Evolutionary conservation across 2,329 filamentous ascomycete species (phyloP).

Genomic region (Zymoseptoria tritici): DNA sequence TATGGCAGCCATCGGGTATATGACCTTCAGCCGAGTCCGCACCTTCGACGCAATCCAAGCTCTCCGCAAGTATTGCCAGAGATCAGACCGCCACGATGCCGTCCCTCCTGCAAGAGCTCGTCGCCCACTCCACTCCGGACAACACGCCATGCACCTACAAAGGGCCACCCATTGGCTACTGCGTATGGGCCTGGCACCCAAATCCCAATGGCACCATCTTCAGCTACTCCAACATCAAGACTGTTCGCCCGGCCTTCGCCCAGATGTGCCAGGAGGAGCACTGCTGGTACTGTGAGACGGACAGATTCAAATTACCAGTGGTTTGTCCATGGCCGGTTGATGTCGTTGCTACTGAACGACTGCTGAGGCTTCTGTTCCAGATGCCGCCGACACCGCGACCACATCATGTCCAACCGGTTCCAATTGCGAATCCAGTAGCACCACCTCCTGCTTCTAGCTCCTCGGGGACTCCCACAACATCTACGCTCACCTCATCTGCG

Average conservation of each 20-base stretch:
- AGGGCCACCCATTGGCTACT: constrained; percentile 7
- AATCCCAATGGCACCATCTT: neutral
- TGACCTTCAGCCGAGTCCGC: neutral
- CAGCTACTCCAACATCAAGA: neutral
- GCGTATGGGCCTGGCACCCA: constrained; percentile 1
- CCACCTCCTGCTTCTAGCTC: too few species aligned
- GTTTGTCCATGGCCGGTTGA: too few species aligned
- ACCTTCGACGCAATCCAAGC: neutral
- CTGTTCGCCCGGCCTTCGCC: neutral
- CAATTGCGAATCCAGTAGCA: too few species aligned
- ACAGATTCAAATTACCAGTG: too few species aligned
- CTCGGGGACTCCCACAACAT: too few species aligned
- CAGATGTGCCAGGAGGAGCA: neutral
- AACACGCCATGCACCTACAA: neutral
- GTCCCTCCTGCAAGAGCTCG: neutral
- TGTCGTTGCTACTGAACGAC: too few species aligned
- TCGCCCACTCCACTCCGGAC: constrained; percentile 2
- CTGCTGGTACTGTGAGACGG: neutral
- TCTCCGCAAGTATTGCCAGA: neutral
- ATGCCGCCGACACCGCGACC: too few species aligned
- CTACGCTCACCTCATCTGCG: too few species aligned
- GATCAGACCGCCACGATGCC: neutral
- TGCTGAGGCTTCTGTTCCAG: too few species aligned
- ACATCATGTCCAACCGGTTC: too few species aligned
- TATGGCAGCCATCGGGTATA: neutral